Percentiles rank a stretch among this genome's conserved stretches.
Conservation (phyloP, 106 monocot genomes). For the Vanilla planifolia region DNA sequence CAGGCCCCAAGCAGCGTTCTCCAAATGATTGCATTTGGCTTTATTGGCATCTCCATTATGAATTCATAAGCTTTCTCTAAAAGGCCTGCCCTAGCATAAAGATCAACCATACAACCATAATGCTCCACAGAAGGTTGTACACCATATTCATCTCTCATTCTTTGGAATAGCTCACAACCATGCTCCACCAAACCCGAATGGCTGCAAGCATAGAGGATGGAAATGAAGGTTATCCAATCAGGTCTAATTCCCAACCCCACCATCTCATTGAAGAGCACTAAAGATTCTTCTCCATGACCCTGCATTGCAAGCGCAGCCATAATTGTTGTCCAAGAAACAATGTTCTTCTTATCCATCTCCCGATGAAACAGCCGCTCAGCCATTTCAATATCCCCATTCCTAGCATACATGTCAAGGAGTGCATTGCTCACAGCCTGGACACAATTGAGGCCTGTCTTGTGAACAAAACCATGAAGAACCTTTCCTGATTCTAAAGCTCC, state of each 20-base stretch:
- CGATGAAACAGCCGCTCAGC: slow-evolving; percentile 30
- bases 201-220: slow-evolving; percentile 70
- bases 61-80: slow-evolving; percentile 58
- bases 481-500: slow-evolving; percentile 53
- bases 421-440: slow-evolving; percentile 41
- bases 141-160: slow-evolving; percentile 33
- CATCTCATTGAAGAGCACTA: slow-evolving; percentile 48
- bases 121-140: slow-evolving; percentile 46
- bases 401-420: slow-evolving; percentile 53
- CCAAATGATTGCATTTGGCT: slow-evolving; percentile 57
- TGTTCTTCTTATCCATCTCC: slow-evolving; percentile 29
- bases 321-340: slow-evolving; percentile 52
- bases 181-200: slow-evolving; percentile 44
- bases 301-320: slow-evolving; percentile 61
- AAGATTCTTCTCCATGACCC: slow-evolving; percentile 44
- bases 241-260: slow-evolving; percentile 29
- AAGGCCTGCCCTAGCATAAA: slow-evolving; percentile 55
- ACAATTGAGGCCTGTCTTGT: slow-evolving; percentile 23
- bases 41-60: slow-evolving; percentile 30
- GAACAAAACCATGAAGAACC: slow-evolving; percentile 27
- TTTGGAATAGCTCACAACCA: slow-evolving; percentile 36
- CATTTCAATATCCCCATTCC: slow-evolving; percentile 50
- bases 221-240: slow-evolving; percentile 51
- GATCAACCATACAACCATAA: slow-evolving; percentile 74
- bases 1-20: slow-evolving; percentile 72